Base-by-base conservation (phyloP, 2,329 filamentous ascomycete genomes). In the Nemania sp. region DNA sequence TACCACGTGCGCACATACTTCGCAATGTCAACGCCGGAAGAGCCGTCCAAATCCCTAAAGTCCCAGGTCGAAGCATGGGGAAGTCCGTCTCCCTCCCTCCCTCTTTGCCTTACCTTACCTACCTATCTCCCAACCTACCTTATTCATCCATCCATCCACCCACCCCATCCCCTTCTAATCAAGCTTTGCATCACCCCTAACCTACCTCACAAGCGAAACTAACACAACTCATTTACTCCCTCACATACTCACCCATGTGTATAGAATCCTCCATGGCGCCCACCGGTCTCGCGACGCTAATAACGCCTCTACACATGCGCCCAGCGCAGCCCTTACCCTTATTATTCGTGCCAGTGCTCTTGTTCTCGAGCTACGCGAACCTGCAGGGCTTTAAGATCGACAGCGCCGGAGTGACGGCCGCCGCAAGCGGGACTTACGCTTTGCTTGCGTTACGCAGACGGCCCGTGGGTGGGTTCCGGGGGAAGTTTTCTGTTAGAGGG, bases 301-400 rank as follows among this genome's bases (percentile, higher is more conserved):
- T 83, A 54, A 76, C 79, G 9, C 75, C 81, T 30, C 77, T 83
- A 14, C 82, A 84, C 73, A 74, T 73, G 39, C 79, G 80, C 2
- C 82, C 82, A 28, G 66, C 81, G 43, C 78, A 79, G 60, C 61
- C 72, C 11, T 69, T 81, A 3, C 78, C 81, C 30, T 74, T 83
- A 64, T 62, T 75, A 45, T 75, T 81, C 65, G 71, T 79, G 60
- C 78, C 78, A 20, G 73, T 80, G 22, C 76, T 84, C 26, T 69
- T 82, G 51, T 82, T 84, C 70, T 73, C 77, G 49, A 78, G 76
- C 66, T 85, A 84, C 70, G 76, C 83, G 64, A 83, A 82, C 67
- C 75, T 85, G 6, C 79, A 81, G 17, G 81, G 81, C 54, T 83
- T 80, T 71, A 77, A 76, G 56, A 81, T 79, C 46, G 81, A 82